phyloP scores from a whole-genome alignment of 805 yeast genomes.

The Pichia exigua region DNA sequence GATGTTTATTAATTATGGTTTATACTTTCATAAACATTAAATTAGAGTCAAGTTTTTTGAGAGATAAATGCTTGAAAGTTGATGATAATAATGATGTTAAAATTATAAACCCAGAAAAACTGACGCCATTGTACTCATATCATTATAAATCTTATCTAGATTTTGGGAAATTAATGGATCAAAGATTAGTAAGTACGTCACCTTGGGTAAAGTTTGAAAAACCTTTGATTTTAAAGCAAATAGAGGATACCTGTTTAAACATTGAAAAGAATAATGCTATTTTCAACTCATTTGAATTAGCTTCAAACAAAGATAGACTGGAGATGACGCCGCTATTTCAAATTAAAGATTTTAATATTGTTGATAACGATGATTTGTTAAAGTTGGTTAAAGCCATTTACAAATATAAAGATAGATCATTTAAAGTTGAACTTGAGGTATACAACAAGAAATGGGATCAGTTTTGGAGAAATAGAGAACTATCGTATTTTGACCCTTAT shows the following conservation, averaged over 20 bases:
- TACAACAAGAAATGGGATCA: constrained; percentile 63
- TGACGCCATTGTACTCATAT: constrained; percentile 15
- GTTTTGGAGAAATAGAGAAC: constrained; percentile 34
- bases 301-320: not conserved
- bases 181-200: constrained; percentile 67
- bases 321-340: not conserved
- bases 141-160: constrained; percentile 25
- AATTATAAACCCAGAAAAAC: constrained; percentile 9
- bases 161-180: constrained; percentile 28
- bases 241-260: constrained; percentile 18
- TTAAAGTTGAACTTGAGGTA: constrained; percentile 25
- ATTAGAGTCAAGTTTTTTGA: constrained; percentile 67
- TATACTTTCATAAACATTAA: constrained; percentile 71
- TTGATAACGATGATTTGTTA: constrained; percentile 24
- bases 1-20: constrained; percentile 71
- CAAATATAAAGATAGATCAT: constrained; percentile 21
- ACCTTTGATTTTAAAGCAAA: constrained; percentile 36
- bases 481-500: constrained; percentile 55
- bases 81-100: constrained; percentile 1
- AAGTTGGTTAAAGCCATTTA: constrained; percentile 31
- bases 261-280: constrained; percentile 16
- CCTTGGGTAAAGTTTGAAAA: constrained; percentile 72
- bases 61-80: constrained; percentile 55
- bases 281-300: not conserved
- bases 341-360: constrained; percentile 13